phyloP scores from a whole-genome alignment of 345 rosid species.

The Salix exigua region DNA sequence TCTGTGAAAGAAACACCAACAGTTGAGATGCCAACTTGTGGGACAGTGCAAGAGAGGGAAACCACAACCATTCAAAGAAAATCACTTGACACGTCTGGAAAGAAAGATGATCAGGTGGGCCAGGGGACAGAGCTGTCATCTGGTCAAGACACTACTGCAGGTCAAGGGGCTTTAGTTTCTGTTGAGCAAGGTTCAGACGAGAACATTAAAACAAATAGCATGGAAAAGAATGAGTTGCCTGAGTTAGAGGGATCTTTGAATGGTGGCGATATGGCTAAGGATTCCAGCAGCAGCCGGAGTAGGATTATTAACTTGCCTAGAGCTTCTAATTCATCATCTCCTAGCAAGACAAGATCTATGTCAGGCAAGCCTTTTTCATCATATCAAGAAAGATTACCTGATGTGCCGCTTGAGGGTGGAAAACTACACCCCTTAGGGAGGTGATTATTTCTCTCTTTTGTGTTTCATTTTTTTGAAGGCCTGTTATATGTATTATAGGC shows the following conservation, averaged over 20 bases:
- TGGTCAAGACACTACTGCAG: constrained; percentile 26
- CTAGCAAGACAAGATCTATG: constrained; percentile 41
- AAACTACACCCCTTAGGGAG: constrained; percentile 58
- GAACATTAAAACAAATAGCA: constrained; percentile 25
- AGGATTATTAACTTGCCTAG: constrained; percentile 56
- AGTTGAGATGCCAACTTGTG: constrained; percentile 27
- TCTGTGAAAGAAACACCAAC: constrained; percentile 27
- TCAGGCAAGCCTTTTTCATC: constrained; percentile 42
- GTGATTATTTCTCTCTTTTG: constrained; percentile 46
- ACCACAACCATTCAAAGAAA: constrained; percentile 17
- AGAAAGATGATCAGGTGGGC: constrained; percentile 21
- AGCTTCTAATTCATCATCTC: constrained; percentile 42
- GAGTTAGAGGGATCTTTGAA: constrained; percentile 33
- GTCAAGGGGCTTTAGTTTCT: constrained; percentile 34
- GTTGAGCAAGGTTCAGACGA: constrained; percentile 33
- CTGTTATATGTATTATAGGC: background rate
- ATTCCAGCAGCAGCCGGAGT: constrained; percentile 42
- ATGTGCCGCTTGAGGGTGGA: constrained; percentile 48
- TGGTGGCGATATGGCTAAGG: constrained; percentile 39
- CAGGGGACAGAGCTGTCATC: constrained; percentile 31
- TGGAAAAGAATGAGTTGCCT: constrained; percentile 38
- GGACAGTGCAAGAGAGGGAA: constrained; percentile 18
- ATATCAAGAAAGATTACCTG: constrained; percentile 52
- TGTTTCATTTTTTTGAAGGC: background rate
- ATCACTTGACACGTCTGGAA: constrained; percentile 24